These are phyloP conservation scores for Hymenoscyphus fructigenus DNA, from an alignment of 2,329 filamentous ascomycete genomes.

Conservation along the genomic window DNA sequence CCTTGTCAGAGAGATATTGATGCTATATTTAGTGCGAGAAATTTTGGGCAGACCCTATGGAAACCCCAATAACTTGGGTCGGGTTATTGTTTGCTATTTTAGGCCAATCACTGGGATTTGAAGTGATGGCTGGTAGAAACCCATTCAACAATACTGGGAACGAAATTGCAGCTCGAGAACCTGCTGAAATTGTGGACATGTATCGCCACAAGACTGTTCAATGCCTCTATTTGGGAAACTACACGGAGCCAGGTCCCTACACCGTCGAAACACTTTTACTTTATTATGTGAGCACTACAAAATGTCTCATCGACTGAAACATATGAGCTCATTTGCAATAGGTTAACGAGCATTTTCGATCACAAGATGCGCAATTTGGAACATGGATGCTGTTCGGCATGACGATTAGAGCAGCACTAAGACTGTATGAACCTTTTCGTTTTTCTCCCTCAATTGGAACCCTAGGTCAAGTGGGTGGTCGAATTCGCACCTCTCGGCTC, in stretches of 20 bases:
- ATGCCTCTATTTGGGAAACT: conserved; percentile 52
- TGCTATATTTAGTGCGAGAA: conserved; percentile 30
- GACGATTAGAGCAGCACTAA: conserved; percentile 53
- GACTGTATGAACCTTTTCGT: conserved; percentile 38
- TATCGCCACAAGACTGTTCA: conserved; percentile 51
- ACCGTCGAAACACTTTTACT: conserved; percentile 53
- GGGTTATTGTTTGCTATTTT: conserved; percentile 45
- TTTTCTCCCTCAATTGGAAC: no score
- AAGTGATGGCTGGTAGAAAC: conserved; percentile 8
- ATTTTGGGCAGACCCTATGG: conserved; percentile 33
- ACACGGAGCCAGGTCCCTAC: conserved; percentile 47
- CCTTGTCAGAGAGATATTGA: not conserved
- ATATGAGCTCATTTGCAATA: not conserved
- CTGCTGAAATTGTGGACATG: conserved; percentile 45
- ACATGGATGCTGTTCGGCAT: conserved; percentile 54
- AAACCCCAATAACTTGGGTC: conserved; percentile 48
- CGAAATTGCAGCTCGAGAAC: conserved; percentile 42
- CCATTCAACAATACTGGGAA: not conserved
- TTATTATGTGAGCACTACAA: conserved; percentile 38
- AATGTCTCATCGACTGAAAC: not conserved
- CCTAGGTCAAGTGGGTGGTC: no score
- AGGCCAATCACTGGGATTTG: conserved; percentile 28
- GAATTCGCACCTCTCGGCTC: no score
- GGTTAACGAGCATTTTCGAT: conserved; percentile 52
- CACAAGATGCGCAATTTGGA: conserved; percentile 51